Evolutionary conservation across 75 land plant genomes (phyloP), one percentile per base, ranked within the genome.

Genomic region (Cupressus sempervirens): DNA sequence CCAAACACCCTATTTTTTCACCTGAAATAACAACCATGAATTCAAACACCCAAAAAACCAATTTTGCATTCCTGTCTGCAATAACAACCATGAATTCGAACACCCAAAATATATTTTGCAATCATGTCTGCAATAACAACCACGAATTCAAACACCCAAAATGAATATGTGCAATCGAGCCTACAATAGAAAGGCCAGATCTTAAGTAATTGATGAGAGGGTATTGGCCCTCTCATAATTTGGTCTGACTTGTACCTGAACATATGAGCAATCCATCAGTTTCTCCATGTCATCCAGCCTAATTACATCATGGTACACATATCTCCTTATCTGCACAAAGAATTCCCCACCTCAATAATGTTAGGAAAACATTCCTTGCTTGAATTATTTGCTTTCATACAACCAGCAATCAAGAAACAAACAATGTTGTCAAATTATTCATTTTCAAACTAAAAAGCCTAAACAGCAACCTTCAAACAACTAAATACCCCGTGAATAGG

Each of bases 231-330:
- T 10, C 48, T 18, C n/a, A 45, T 20, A 18, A 35, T 46, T 46
- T 30, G n/a, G n/a, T 34, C 29, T 23, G 30, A 82, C 7, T 29
- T 73, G 83, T 76, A 93, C 95, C 84, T 94, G 95, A 23, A 94
- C 89, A 40, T 8, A 76, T 32, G 89, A 68, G 82, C 92, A 91
- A 52, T 92, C 89, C 29, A 94, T 88, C 43, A 94, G 48, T 50
- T 90, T 94, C 85, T 88, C 81, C 84, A 90, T 86, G 70, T 94
- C 95, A 0, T 88, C 89, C 76, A 91, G 50, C 48, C 93, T 74
- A 13, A 94, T 85, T 23, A 94, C 96, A 84, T 93, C 93, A 43
- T 92, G 92, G 62, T 94, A 94, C 30, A 94, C 92, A 76, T 94
- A 94, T 53, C 94, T 89, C 67, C 96, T 84, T n/a, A 94, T 86